Evolutionary conservation across 73 alveolate genomes (phyloP), one percentile per base, ranked within the genome.

Genomic region (Uronychia setigera): DNA sequence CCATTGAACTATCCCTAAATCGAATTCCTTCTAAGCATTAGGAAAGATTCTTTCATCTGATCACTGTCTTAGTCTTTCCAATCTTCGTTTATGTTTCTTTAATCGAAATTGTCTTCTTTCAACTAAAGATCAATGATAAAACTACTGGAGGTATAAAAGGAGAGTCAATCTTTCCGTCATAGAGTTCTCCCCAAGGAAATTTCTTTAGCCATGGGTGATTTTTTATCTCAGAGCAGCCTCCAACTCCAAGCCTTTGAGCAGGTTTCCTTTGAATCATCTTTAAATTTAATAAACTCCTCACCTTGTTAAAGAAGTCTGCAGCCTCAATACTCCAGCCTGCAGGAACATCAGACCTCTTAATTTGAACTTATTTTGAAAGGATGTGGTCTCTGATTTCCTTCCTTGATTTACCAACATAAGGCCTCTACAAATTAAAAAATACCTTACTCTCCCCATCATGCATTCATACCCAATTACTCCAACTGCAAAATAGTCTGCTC

Each of bases 171-270:
- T 85, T 85, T 82, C 89, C 81, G 74, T 57, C 35, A 58, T 60
- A 76, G 60, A 94, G 83, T 76, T 60, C 84, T 58, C 95, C 92
- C 98, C 99, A 96, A 60, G 95, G 92, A 83, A 95, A 96, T 25
- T 92, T 88, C 85, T 89, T 92, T 80, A 97, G 80, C 99, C 99
- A 97, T 76, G 97, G 94, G 90, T 97, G 99, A 1, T 92, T 87
- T 76, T 97, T 97, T 1, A 96, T 94, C 86, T 97, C 99, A 79
- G 86, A 88, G 26, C 92, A 91, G 33, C 99, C 99, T 89, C 95
- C 94, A 78, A 79, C 59, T 27, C 97, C 96, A 26, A 90, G 67
- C 59, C 96, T 80, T 46, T 82, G 76, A 26, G 85, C 91, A 0
- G 97, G 97, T 60, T 91, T 90, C 82, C 97, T 90, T 58, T 90